phyloP scores from a whole-genome alignment of 1,284 basidiomycete genomes.

The Xerocomus cyaneibrunnescens region DNA sequence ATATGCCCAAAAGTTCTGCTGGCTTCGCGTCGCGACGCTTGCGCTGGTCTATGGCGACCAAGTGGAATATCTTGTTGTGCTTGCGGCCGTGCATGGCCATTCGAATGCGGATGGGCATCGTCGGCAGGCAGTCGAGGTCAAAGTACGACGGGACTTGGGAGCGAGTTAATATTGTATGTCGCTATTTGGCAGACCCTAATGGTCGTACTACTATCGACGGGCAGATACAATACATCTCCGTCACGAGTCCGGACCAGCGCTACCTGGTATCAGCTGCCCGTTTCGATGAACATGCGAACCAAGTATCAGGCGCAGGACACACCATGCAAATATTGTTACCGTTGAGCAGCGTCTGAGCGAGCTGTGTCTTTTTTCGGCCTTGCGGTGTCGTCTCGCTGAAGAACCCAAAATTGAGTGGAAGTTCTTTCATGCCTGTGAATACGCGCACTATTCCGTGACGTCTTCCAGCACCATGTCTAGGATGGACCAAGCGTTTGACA shows the following conservation, averaged over 20 bases:
- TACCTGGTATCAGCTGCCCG: constrained; percentile 72
- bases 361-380: constrained; percentile 79
- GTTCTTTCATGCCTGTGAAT: background rate
- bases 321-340: constrained; percentile 99
- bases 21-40: constrained; percentile 86
- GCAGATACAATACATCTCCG: too few species aligned
- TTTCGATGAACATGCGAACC: constrained; percentile 5
- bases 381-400: constrained; percentile 81
- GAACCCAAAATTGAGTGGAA: constrained; percentile 15
- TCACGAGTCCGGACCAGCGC: constrained; percentile 61
- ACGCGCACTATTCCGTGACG: constrained; percentile 89
- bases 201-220: background rate
- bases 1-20: constrained; percentile 86
- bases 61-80: constrained; percentile 81
- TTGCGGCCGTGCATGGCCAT: constrained; percentile 82
- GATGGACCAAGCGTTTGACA: background rate
- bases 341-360: constrained; percentile 92
- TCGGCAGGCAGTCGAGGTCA: background rate
- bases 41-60: constrained; percentile 82
- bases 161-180: constrained; percentile 15
- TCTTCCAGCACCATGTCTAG: constrained; percentile 98
- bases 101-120: constrained; percentile 84
- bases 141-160: background rate
- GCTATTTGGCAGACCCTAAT: constrained; percentile 24
- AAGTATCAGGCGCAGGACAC: constrained; percentile 23